Evolutionary conservation across 176 grass and related monocot species (phyloP).

Genomic region (Areca catechu): DNA sequence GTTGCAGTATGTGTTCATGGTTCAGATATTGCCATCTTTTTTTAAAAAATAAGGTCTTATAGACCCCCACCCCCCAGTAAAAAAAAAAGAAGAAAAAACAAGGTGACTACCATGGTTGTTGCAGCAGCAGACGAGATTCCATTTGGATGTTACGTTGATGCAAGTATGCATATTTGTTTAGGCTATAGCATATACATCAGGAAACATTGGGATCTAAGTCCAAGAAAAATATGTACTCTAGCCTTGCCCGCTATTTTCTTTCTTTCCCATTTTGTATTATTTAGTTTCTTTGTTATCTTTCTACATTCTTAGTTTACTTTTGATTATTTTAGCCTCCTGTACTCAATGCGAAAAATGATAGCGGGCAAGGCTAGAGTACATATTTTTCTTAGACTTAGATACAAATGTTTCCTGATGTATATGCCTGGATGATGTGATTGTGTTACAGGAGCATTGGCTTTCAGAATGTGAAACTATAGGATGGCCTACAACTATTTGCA

Average conservation of each 20-base stretch:
- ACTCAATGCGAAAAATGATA: slow-evolving; percentile 95
- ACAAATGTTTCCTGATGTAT: slow-evolving; percentile 6
- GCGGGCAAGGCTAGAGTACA: slow-evolving; percentile 63
- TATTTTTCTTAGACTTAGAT: slow-evolving; percentile 10
- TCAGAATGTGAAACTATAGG: slow-evolving; percentile 98
- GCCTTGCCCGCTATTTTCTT: too few species aligned
- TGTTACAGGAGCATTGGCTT: slow-evolving; percentile 67
- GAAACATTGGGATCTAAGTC: slow-evolving; percentile 32
- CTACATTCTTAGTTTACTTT: background rate
- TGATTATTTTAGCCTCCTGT: slow-evolving; percentile 48
- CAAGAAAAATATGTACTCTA: too few species aligned
- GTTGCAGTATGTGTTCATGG: slow-evolving; percentile 47
- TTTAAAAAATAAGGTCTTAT: too few species aligned
- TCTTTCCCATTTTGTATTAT: slow-evolving; percentile 2
- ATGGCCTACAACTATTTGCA: slow-evolving; percentile 94
- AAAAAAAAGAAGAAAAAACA: background rate
- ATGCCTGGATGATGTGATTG: background rate
- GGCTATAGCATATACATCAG: too few species aligned
- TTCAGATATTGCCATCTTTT: too few species aligned
- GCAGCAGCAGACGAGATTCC: slow-evolving; percentile 77
- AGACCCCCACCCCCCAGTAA: too few species aligned
- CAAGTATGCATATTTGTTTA: too few species aligned
- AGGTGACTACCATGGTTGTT: slow-evolving; percentile 87
- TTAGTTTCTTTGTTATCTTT: slow-evolving; percentile 1
- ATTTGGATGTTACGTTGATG: slow-evolving; percentile 78